Conservation (phyloP, 768 basidiomycete species). For the Leccinellum luteum region DNA sequence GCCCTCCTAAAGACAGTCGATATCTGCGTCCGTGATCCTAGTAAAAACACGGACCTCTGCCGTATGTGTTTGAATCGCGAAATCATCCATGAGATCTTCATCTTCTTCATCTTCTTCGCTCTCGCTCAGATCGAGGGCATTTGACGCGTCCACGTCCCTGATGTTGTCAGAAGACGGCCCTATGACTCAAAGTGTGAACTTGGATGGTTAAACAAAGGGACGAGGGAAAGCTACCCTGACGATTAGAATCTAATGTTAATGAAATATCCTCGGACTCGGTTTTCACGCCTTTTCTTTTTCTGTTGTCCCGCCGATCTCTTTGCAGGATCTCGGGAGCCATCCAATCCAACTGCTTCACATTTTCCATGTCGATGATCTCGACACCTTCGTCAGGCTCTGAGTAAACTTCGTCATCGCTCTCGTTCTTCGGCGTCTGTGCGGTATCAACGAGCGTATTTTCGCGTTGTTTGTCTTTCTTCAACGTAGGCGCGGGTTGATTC, state of each 20-base stretch:
- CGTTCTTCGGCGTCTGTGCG: conserved; percentile 27
- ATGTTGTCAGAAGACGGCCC: background rate
- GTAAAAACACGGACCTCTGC: conserved; percentile 36
- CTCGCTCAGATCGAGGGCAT: conserved; percentile 69
- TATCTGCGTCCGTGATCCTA: background rate
- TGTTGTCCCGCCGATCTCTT: conserved; percentile 42
- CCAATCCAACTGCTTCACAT: conserved; percentile 78
- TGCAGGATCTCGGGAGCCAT: conserved; percentile 80
- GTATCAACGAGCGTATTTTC: conserved; percentile 26
- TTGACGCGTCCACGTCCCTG: conserved; percentile 45
- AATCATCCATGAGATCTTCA: conserved; percentile 76
- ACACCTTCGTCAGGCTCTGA: conserved; percentile 88
- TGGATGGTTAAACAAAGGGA: background rate
- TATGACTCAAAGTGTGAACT: background rate
- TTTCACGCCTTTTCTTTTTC: conserved; percentile 34
- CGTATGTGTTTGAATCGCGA: conserved; percentile 41
- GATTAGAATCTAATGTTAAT: conserved; percentile 23
- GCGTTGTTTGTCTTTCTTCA: conserved; percentile 44
- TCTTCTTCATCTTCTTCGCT: conserved; percentile 77
- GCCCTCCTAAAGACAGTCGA: conserved; percentile 37
- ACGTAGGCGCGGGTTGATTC: conserved; percentile 45
- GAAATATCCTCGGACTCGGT: conserved; percentile 47
- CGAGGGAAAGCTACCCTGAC: conserved; percentile 31
- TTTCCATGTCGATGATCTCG: conserved; percentile 82
- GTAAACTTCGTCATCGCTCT: conserved; percentile 65